phyloP scores from a whole-genome alignment of 1,284 basidiomycete genomes.

The Hemileia vastatrix region DNA sequence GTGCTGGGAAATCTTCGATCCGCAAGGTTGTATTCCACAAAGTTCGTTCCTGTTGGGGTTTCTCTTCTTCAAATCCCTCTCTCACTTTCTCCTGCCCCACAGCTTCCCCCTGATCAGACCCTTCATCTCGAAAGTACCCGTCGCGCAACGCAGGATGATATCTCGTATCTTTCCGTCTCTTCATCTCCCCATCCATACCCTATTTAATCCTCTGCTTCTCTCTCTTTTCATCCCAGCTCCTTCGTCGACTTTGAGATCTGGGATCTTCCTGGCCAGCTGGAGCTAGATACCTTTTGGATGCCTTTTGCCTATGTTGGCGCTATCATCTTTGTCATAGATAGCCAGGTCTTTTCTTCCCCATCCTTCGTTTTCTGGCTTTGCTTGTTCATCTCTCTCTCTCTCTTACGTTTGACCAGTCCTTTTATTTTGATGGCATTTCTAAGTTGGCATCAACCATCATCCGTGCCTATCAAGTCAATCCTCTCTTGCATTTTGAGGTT shows the following conservation, averaged over 20 bases:
- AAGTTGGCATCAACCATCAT: slow-evolving; percentile 40
- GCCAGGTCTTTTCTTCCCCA: slow-evolving; percentile 56
- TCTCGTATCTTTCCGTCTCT: slow-evolving; percentile 43
- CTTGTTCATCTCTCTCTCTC: slow-evolving; percentile 22
- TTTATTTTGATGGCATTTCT: slow-evolving; percentile 49
- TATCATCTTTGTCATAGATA: slow-evolving; percentile 91
- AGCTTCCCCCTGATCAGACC: slow-evolving; percentile 67
- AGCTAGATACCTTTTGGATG: slow-evolving; percentile 26
- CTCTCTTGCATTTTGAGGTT: slow-evolving; percentile 71
- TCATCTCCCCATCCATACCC: slow-evolving; percentile 16
- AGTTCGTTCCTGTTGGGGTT: neutral
- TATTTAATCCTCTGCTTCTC: slow-evolving; percentile 17
- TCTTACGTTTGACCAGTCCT: slow-evolving; percentile 49
- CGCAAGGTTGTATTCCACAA: slow-evolving; percentile 82
- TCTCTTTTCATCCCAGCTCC: slow-evolving; percentile 52
- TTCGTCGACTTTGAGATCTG: slow-evolving; percentile 87
- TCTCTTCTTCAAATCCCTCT: neutral
- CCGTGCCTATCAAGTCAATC: slow-evolving; percentile 58
- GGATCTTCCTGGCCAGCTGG: slow-evolving; percentile 69
- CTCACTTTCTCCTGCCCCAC: neutral
- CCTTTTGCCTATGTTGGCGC: slow-evolving; percentile 34
- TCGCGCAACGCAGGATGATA: slow-evolving; percentile 61
- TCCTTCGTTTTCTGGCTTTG: slow-evolving; percentile 9
- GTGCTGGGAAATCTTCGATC: slow-evolving; percentile 88
- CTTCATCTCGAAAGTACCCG: slow-evolving; percentile 84